These are phyloP conservation scores for Stentor coeruleus DNA, from an alignment of 73 alveolate genomes.

Conservation along the genomic window DNA sequence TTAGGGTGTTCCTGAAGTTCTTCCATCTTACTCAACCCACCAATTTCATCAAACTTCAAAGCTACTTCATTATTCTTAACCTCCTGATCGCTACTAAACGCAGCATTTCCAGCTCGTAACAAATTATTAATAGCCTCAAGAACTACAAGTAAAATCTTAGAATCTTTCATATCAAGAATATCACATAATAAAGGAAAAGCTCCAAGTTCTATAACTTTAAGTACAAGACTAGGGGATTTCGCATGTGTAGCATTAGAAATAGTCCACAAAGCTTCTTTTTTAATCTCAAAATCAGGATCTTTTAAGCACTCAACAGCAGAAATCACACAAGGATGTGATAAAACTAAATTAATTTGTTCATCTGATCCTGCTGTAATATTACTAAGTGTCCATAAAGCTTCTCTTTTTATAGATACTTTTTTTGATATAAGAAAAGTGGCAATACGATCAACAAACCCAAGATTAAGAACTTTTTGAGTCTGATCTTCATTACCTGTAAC, in stretches of 20 bases:
- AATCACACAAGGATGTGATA: slow-evolving; percentile 56
- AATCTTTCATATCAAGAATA: slow-evolving; percentile 57
- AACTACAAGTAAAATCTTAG: slow-evolving; percentile 72
- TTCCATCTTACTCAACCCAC: slow-evolving; percentile 10
- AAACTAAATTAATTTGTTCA: slow-evolving; percentile 62
- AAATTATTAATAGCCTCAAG: slow-evolving; percentile 82
- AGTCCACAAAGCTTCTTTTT: slow-evolving; percentile 91
- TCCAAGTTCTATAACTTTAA: slow-evolving; percentile 65
- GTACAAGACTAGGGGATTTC: slow-evolving; percentile 55
- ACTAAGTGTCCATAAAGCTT: slow-evolving; percentile 88
- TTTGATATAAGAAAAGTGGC: slow-evolving; percentile 59
- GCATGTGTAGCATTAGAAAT: slow-evolving; percentile 83
- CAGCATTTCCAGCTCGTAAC: slow-evolving; percentile 61
- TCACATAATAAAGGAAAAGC: slow-evolving; percentile 54
- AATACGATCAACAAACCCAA: slow-evolving; percentile 70
- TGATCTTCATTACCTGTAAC: slow-evolving; percentile 85
- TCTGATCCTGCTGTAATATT: slow-evolving; percentile 94
- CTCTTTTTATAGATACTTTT: slow-evolving; percentile 84
- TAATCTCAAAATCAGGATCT: slow-evolving; percentile 71
- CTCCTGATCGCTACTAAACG: slow-evolving; percentile 32
- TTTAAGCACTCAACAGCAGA: slow-evolving; percentile 50
- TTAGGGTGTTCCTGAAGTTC: background rate
- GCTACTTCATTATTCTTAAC: slow-evolving; percentile 13
- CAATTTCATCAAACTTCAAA: slow-evolving; percentile 21
- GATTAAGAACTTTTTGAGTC: slow-evolving; percentile 75